phyloP scores from a whole-genome alignment of 352 stramenopile genomes.

The Globisporangium nagaii region DNA sequence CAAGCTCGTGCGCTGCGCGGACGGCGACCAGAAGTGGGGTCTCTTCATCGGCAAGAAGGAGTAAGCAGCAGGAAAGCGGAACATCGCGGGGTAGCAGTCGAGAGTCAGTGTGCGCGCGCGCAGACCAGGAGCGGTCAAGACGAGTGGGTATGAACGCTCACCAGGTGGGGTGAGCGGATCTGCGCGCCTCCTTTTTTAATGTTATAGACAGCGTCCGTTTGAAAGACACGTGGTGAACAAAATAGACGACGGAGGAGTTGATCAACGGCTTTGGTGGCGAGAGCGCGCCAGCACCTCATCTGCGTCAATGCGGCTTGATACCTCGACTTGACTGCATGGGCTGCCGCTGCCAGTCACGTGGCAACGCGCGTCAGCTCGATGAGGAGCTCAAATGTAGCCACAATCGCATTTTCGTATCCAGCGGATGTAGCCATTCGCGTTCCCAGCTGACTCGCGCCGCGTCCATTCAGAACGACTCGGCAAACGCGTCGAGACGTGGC shows the following conservation, averaged over 20 bases:
- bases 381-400: no score
- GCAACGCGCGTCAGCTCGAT: no score
- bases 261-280: background rate
- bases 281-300: no score
- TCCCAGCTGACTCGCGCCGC: no score
- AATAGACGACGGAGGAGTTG: background rate
- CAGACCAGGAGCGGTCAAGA: background rate
- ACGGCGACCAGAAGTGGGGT: slow-evolving; percentile 76
- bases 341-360: no score
- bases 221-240: background rate
- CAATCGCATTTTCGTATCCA: no score
- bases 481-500: slow-evolving; percentile 18
- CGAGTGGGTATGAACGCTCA: no score
- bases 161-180: background rate
- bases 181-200: slow-evolving; percentile 2
- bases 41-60: slow-evolving; percentile 62
- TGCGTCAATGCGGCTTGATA: no score
- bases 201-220: slow-evolving; percentile 4
- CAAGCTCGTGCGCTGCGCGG: slow-evolving; percentile 58
- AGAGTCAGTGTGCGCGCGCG: background rate
- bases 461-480: slow-evolving; percentile 25
- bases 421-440: no score
- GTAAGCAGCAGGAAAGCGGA: slow-evolving; percentile 4
- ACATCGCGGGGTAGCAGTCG: background rate
- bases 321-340: no score